A percentile compares a stretch with the other conserved stretches of the same genome.
Evolutionary conservation across 352 stramenopile genomes (phyloP).

Genomic region (Lagenidium sp.): DNA sequence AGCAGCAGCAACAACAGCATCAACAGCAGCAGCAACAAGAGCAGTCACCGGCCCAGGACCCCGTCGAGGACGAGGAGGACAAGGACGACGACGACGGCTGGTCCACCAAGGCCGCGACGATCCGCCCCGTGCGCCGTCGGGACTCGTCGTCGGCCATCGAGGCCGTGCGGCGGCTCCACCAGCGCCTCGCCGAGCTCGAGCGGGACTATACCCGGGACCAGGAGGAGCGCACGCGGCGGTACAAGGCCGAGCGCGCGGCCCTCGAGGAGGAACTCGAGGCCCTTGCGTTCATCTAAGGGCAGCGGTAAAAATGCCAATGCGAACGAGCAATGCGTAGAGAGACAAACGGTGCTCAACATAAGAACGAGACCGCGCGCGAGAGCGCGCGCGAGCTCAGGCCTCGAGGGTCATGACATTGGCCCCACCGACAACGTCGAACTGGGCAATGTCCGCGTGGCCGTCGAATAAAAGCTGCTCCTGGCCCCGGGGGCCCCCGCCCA

Average conservation of each 20-base stretch:
- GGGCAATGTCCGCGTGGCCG: slow-evolving; percentile 51
- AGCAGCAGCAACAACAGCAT: slow-evolving; percentile 18
- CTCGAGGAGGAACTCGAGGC: slow-evolving; percentile 44
- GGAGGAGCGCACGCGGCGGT: slow-evolving; percentile 23
- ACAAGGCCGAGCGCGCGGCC: slow-evolving; percentile 31
- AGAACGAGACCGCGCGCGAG: no score
- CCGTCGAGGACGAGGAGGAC: slow-evolving; percentile 4
- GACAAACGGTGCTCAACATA: no score
- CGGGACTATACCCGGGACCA: slow-evolving; percentile 36
- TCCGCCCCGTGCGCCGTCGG: slow-evolving; percentile 9
- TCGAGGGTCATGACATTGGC: slow-evolving; percentile 83
- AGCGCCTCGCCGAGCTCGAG: slow-evolving; percentile 47
- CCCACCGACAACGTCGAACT: slow-evolving; percentile 69
- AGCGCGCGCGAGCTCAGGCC: no score
- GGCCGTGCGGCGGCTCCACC: slow-evolving; percentile 18
- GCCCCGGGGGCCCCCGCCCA: neutral
- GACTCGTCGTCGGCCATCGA: neutral
- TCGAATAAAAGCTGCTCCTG: slow-evolving; percentile 36
- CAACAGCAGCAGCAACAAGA: no score
- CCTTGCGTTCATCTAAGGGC: slow-evolving; percentile 13
- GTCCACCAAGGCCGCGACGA: slow-evolving; percentile 11
- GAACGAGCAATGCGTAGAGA: no score
- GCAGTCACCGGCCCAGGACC: slow-evolving; percentile 17
- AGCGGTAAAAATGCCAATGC: no score
- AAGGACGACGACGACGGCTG: slow-evolving; percentile 1